These are phyloP conservation scores for Picochlorum costavermella DNA, from an alignment of 139 green algal genomes.

Conservation along the genomic window DNA sequence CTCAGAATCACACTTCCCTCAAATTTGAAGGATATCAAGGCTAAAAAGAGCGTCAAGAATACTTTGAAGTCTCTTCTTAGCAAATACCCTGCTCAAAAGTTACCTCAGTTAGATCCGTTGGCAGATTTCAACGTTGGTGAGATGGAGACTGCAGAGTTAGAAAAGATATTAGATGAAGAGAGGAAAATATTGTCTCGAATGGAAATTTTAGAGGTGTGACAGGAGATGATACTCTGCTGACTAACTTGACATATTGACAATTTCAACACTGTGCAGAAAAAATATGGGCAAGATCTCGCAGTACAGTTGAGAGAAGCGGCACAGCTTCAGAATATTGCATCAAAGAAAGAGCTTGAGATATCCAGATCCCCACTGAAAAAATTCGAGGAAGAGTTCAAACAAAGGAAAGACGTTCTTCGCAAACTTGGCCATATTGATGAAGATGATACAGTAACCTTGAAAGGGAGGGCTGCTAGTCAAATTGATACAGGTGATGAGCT, in stretches of 20 bases:
- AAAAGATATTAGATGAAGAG: neutral
- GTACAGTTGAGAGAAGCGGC: neutral
- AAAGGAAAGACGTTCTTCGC: constrained; percentile 61
- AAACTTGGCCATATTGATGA: constrained; percentile 72
- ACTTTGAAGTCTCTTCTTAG: constrained; percentile 41
- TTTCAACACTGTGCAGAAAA: neutral
- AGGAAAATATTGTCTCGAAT: neutral
- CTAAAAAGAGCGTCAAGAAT: constrained; percentile 38
- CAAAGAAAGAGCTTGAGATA: constrained; percentile 47
- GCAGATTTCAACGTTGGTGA: constrained; percentile 78
- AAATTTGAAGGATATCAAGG: constrained; percentile 58
- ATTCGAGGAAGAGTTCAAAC: constrained; percentile 53
- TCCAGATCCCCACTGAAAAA: constrained; percentile 32
- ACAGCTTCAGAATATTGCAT: constrained; percentile 22
- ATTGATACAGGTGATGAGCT: constrained; percentile 65
- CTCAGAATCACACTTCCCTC: constrained; percentile 70
- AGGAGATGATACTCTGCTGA: constrained; percentile 11
- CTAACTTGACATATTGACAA: constrained; percentile 1
- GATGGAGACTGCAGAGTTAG: neutral
- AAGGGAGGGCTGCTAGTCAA: constrained; percentile 46
- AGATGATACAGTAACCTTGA: constrained; percentile 63
- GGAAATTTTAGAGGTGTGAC: neutral
- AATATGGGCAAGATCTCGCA: neutral
- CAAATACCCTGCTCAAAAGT: constrained; percentile 29
- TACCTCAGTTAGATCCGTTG: constrained; percentile 73